phyloP scores from a whole-genome alignment of 2,329 filamentous ascomycete species.

The Hypoxylon sp. region DNA sequence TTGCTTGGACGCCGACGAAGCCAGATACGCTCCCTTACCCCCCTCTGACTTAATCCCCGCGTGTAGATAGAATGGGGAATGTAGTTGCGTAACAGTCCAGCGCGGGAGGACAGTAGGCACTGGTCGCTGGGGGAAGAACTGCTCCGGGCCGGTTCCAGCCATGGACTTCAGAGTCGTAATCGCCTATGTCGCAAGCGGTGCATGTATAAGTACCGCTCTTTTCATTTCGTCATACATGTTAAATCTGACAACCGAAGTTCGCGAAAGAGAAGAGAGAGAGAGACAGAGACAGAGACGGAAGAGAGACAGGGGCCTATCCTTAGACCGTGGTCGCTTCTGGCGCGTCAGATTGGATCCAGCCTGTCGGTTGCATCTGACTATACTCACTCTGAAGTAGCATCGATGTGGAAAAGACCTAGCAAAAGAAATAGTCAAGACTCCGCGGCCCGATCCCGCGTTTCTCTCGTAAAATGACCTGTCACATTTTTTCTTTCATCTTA shows the following conservation, averaged over 20 bases:
- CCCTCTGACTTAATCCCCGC: too few relatives aligned
- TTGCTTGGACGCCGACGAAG: neutral
- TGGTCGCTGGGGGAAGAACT: constrained; percentile 25
- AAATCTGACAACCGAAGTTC: constrained; percentile 16
- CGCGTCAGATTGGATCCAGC: constrained; percentile 29
- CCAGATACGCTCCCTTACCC: neutral
- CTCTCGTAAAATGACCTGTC: neutral
- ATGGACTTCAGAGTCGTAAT: constrained; percentile 16
- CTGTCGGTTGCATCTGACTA: constrained; percentile 38
- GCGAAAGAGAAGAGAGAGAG: neutral
- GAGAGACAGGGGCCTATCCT: too few relatives aligned
- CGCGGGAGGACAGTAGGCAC: constrained; percentile 10
- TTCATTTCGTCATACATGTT: neutral
- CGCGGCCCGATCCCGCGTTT: constrained; percentile 27
- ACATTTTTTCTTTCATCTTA: constrained; percentile 2
- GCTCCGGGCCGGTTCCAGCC: constrained; percentile 26
- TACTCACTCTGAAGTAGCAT: constrained; percentile 18
- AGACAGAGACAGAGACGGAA: neutral
- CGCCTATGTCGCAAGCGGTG: constrained; percentile 32
- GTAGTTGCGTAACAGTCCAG: constrained; percentile 5
- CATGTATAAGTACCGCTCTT: constrained; percentile 1
- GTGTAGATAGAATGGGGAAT: constrained; percentile 20
- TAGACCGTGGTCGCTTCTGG: neutral
- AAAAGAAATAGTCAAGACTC: constrained; percentile 18
- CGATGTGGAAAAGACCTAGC: constrained; percentile 1